Base-by-base conservation (phyloP, 2,329 filamentous ascomycete genomes). In the Metarhizium album region DNA sequence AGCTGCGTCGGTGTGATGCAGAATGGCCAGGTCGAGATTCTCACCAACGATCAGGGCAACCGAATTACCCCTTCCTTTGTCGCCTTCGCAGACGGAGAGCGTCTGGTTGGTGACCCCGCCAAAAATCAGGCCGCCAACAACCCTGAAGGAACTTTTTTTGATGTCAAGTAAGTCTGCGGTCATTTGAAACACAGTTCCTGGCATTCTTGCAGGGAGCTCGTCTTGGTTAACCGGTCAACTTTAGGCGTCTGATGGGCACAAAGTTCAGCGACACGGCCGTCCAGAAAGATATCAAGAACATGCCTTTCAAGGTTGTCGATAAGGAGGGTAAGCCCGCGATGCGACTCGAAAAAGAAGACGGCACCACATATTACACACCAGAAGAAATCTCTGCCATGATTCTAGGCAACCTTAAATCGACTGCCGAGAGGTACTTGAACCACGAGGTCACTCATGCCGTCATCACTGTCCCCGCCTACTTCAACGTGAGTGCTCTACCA, bases 41-140 rank as follows among this genome's bases (percentile, higher is more conserved):
- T 95, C 62, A 87, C 88, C 73, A 95, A 95, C 78, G 89, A 95
- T 73, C 90, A 95, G 78, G 89, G 89, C 78, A 90, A 95, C 82
- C 87, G 89, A 76, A 95, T 95, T 62, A 95, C 90, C 62, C 90
- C 90, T 51, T 95, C 89, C 58, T 95, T 93, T 73, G 90, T 95
- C 67, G 90, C 89, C 65, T 95, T 95, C 72, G 97, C 90, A 71
- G 90, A 97, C 64, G 90, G 96, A 58, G 93, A 97, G 74, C 85
- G 93, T 67, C 79, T 98, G 60, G 90, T 98, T 61, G 93, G 93
- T 79, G 93, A 98, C 72, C 89, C 93, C 64, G 90, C 90, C 64
- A 95, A 95, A 84, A 94, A 95, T 76, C 90, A 95, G 78, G 90
- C 87, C 66, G 84, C 87, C 56, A 72, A 82, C 51, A 91, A 91